phyloP scores from a whole-genome alignment of 1,139 yeast genomes.

The Petasospora fabianii region DNA sequence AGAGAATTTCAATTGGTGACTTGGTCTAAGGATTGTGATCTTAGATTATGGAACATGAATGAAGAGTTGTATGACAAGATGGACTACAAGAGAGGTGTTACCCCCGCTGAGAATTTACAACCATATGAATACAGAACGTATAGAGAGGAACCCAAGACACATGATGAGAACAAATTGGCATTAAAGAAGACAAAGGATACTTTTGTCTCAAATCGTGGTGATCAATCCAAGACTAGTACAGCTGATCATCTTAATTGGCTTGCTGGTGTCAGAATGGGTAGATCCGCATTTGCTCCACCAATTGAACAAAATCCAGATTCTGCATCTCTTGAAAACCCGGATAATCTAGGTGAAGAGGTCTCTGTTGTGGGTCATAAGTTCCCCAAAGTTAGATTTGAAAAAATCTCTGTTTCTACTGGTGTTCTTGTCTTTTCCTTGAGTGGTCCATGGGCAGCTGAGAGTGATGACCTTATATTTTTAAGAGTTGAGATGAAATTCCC shows the following conservation, averaged over 20 bases:
- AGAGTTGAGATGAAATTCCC: slow-evolving; percentile 71
- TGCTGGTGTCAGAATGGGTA: slow-evolving; percentile 81
- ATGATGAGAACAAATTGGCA: slow-evolving; percentile 16
- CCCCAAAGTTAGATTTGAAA: slow-evolving; percentile 82
- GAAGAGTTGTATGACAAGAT: slow-evolving; percentile 58
- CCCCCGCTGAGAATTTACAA: slow-evolving; percentile 33
- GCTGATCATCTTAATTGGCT: slow-evolving; percentile 85
- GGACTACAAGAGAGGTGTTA: slow-evolving; percentile 41
- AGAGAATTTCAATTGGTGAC: slow-evolving; percentile 86
- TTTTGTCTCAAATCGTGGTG: slow-evolving; percentile 37
- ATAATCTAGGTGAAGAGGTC: slow-evolving; percentile 86
- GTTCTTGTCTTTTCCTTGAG: slow-evolving; percentile 66
- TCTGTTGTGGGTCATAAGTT: slow-evolving; percentile 86
- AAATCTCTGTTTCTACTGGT: slow-evolving; percentile 85
- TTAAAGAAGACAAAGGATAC: slow-evolving; percentile 31
- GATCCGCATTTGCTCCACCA: slow-evolving; percentile 39
- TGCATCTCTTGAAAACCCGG: slow-evolving; percentile 48
- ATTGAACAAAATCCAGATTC: slow-evolving; percentile 31
- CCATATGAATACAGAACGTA: slow-evolving; percentile 45
- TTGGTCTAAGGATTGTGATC: slow-evolving; percentile 87
- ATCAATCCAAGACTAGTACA: slow-evolving; percentile 30
- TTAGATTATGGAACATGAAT: slow-evolving; percentile 76
- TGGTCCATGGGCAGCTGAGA: slow-evolving; percentile 67
- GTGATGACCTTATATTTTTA: slow-evolving; percentile 61
- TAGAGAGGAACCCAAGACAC: slow-evolving; percentile 44